Evolutionary conservation across 2,329 filamentous ascomycete genomes (phyloP).

Genomic region (Aspergillus hortae): DNA sequence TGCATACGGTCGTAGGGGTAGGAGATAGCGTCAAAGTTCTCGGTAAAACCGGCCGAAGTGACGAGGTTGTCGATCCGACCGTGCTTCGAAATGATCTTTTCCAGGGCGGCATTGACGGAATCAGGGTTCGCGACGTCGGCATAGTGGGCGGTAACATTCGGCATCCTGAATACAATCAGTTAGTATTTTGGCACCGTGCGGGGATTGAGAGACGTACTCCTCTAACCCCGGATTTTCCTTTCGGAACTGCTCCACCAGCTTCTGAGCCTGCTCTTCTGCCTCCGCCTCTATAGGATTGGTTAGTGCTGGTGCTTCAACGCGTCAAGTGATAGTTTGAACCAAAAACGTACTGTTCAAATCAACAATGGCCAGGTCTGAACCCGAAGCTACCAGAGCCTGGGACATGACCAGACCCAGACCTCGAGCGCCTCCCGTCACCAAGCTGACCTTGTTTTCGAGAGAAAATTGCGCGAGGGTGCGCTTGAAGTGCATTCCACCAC

Average conservation of each 20-base stretch:
- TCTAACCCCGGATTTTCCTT: constrained; percentile 74
- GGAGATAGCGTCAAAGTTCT: constrained; percentile 88
- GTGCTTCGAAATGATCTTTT: constrained; percentile 66
- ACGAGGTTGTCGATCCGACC: constrained; percentile 87
- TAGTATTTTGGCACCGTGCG: background rate
- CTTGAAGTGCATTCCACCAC: constrained; percentile 77
- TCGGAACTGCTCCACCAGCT: constrained; percentile 71
- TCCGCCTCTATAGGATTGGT: constrained; percentile 65
- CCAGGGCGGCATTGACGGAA: constrained; percentile 71
- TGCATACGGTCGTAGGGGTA: constrained; percentile 89
- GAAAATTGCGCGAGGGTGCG: constrained; percentile 83
- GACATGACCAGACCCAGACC: constrained; percentile 90
- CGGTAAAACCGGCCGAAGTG: constrained; percentile 93
- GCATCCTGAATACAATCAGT: constrained; percentile 49
- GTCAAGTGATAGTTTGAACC: background rate
- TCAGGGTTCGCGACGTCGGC: constrained; percentile 78
- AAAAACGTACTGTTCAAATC: constrained; percentile 78
- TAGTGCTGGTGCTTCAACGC: background rate
- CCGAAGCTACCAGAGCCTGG: constrained; percentile 83
- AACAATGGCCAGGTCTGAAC: constrained; percentile 85
- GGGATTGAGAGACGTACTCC: constrained; percentile 46
- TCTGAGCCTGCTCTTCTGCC: constrained; percentile 70
- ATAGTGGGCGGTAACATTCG: constrained; percentile 85
- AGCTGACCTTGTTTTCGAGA: constrained; percentile 74
- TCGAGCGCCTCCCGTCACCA: constrained; percentile 87